phyloP scores from a whole-genome alignment of 2,329 filamentous ascomycete genomes.

The Xylariaceae sp. region DNA sequence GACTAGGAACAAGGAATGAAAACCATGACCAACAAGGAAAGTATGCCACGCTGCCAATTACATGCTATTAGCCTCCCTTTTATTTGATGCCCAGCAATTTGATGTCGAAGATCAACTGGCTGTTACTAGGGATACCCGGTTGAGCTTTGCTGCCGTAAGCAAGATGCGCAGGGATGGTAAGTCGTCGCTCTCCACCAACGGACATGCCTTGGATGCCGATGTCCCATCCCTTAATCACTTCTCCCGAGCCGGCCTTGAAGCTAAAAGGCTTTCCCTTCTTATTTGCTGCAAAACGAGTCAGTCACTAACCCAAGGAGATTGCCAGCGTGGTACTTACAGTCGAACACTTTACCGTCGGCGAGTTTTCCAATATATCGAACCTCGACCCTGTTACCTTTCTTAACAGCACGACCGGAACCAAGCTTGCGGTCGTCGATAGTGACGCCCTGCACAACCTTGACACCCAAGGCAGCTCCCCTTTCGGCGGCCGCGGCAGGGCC shows the following conservation, averaged over 20 bases:
- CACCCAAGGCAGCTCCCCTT: constrained; percentile 56
- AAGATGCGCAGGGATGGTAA: constrained; percentile 80
- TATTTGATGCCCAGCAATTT: constrained; percentile 83
- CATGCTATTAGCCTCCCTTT: constrained; percentile 26
- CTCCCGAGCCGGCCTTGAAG: constrained; percentile 89
- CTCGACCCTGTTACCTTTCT: constrained; percentile 84
- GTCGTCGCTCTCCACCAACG: constrained; percentile 86
- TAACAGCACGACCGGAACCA: constrained; percentile 77
- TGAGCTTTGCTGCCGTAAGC: constrained; percentile 83
- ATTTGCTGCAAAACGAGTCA: constrained; percentile 60
- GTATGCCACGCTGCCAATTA: constrained; percentile 5
- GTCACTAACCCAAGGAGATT: background rate
- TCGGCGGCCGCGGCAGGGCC: constrained; percentile 53
- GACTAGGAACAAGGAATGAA: constrained; percentile 8
- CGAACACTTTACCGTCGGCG: constrained; percentile 89
- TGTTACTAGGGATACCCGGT: constrained; percentile 87
- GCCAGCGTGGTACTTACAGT: constrained; percentile 57
- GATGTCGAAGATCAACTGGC: constrained; percentile 85
- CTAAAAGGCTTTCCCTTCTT: constrained; percentile 98
- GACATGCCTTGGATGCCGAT: constrained; percentile 89
- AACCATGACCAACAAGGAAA: constrained; percentile 4
- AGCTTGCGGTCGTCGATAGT: constrained; percentile 94
- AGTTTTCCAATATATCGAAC: constrained; percentile 99
- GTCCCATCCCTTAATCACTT: constrained; percentile 99
- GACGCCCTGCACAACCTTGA: constrained; percentile 82